Evolutionary conservation across 2,329 filamentous ascomycete species (phyloP).

Genomic region (Simplicillium sp.): DNA sequence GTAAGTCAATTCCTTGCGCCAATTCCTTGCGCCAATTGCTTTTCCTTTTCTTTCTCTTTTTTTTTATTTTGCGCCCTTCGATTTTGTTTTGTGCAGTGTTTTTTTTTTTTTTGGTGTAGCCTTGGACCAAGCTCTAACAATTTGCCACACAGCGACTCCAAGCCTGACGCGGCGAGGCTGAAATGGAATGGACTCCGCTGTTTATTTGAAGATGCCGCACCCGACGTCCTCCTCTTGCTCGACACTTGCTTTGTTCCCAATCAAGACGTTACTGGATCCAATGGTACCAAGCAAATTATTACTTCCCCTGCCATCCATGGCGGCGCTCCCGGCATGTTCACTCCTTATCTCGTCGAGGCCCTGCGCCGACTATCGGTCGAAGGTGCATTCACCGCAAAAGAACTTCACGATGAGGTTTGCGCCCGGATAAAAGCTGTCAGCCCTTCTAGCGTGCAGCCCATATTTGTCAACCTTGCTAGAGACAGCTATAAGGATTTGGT

Average conservation of each 20-base stretch:
- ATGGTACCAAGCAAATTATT: slow-evolving; percentile 53
- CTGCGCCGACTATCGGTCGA: slow-evolving; percentile 42
- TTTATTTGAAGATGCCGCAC: slow-evolving; percentile 52
- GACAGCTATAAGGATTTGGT: slow-evolving; percentile 42
- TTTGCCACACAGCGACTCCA: slow-evolving; percentile 36
- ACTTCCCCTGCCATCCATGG: slow-evolving; percentile 46
- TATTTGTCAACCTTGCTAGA: slow-evolving; percentile 46
- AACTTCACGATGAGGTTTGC: slow-evolving; percentile 46
- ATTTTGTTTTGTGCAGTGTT: too few species aligned
- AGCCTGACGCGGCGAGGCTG: slow-evolving; percentile 49
- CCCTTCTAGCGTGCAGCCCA: slow-evolving; percentile 29
- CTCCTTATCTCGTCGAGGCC: slow-evolving; percentile 44
- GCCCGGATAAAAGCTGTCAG: slow-evolving; percentile 29
- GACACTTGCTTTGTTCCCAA: slow-evolving; percentile 52
- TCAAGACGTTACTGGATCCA: slow-evolving; percentile 36
- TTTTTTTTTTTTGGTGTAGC: not conserved
- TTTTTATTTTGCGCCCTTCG: too few species aligned
- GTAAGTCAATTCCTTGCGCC: slow-evolving; percentile 32
- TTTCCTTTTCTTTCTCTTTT: too few species aligned
- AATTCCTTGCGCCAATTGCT: too few species aligned
- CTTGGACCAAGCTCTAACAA: slow-evolving; percentile 23
- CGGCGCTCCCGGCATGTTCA: slow-evolving; percentile 44
- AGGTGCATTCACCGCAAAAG: slow-evolving; percentile 43
- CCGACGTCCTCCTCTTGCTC: slow-evolving; percentile 52
- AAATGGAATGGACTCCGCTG: slow-evolving; percentile 56